Conservation (phyloP, 129 eudicot species). For the Mikania micrantha region DNA sequence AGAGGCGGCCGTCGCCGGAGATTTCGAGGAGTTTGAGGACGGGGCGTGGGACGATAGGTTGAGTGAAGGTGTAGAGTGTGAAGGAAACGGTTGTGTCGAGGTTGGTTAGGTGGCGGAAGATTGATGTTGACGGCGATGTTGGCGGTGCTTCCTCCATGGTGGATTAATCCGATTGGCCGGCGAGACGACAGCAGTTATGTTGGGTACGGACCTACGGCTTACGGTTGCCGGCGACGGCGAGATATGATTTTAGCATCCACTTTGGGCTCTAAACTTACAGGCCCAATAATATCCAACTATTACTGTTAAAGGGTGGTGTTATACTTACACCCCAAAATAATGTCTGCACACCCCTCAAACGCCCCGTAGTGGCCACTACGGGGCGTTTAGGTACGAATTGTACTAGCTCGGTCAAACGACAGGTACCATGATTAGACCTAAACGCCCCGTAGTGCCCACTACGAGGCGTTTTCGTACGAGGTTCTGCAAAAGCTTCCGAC, state of each 20-base stretch:
- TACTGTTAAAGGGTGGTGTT: too few relatives aligned
- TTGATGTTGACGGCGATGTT: constrained; percentile 17
- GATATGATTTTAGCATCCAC: background rate
- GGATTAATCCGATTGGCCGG: constrained; percentile 14
- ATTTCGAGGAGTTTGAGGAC: constrained; percentile 63
- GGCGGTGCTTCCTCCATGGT: constrained; percentile 11
- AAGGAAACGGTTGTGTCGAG: constrained; percentile 49
- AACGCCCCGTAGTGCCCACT: too few relatives aligned
- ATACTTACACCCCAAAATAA: too few relatives aligned
- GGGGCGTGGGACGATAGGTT: constrained; percentile 51
- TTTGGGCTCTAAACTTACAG: constrained; percentile 1
- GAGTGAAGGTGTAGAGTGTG: constrained; percentile 44
- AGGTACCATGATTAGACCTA: too few relatives aligned
- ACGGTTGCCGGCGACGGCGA: constrained; percentile 5
- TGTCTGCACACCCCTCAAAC: too few relatives aligned
- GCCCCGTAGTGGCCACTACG: too few relatives aligned
- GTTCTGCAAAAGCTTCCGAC: too few relatives aligned
- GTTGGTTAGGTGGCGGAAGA: constrained; percentile 35
- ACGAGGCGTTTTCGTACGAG: too few relatives aligned
- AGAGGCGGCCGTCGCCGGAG: constrained; percentile 92
- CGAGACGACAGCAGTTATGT: background rate
- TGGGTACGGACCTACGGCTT: too few relatives aligned
- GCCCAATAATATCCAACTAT: background rate
- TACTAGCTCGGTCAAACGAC: too few relatives aligned
- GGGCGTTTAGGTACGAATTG: too few relatives aligned